Evolutionary conservation across 2,329 filamentous ascomycete species (phyloP).

Genomic region (Fusarium circinatum): DNA sequence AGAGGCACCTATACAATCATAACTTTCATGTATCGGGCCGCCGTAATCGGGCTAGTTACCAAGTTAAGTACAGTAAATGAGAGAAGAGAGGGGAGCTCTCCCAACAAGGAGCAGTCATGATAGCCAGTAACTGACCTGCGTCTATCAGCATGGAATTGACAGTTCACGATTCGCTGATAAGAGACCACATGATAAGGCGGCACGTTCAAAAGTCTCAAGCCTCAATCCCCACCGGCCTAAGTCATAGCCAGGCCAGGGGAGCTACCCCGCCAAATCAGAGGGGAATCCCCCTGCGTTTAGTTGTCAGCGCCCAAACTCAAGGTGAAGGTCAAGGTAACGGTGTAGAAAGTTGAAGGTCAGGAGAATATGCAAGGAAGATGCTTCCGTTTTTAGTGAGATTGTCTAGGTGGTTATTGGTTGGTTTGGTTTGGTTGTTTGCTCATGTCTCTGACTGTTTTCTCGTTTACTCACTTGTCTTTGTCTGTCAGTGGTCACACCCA

Average conservation of each 20-base stretch:
- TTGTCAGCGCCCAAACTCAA: slow-evolving; percentile 13
- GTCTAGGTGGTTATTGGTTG: not conserved
- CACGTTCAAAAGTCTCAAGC: slow-evolving; percentile 32
- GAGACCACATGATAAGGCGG: slow-evolving; percentile 42
- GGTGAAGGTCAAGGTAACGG: not conserved
- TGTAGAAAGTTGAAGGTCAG: not conserved
- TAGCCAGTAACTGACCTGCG: slow-evolving; percentile 22
- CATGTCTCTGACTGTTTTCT: not conserved
- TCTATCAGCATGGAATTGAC: slow-evolving; percentile 21
- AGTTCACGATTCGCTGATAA: slow-evolving; percentile 40
- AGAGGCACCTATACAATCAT: slow-evolving; percentile 33
- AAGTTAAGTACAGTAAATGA: not conserved
- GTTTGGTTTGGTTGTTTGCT: not conserved
- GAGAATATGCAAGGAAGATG: not conserved
- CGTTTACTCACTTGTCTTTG: not conserved
- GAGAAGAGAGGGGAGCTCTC: slow-evolving; percentile 34
- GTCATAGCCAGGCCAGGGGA: slow-evolving; percentile 30
- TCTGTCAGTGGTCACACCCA: not conserved
- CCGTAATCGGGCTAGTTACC: slow-evolving; percentile 25
- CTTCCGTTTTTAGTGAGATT: not conserved
- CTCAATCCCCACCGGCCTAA: slow-evolving; percentile 37
- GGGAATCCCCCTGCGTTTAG: slow-evolving; percentile 36
- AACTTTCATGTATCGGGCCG: slow-evolving; percentile 36
- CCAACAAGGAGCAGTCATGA: slow-evolving; percentile 39
- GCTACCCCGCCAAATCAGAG: slow-evolving; percentile 44